Percentiles rank a stretch among this genome's conserved stretches.
phyloP scores from a whole-genome alignment of 2,329 filamentous ascomycete species.

The Diaporthe sp. region DNA sequence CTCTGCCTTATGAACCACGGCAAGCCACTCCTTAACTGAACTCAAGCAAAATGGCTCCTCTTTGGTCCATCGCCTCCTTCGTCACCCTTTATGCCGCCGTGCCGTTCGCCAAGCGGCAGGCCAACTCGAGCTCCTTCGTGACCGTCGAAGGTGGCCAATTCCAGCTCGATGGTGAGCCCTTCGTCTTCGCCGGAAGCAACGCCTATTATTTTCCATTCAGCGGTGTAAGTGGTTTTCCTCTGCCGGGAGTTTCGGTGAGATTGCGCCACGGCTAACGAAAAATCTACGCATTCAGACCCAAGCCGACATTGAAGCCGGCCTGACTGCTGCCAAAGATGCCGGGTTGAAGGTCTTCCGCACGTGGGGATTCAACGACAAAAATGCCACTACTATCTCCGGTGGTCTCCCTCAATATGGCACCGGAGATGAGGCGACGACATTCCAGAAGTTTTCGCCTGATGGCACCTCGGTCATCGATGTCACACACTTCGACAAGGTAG shows the following conservation, averaged over 20 bases:
- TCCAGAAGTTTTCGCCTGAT: constrained; percentile 59
- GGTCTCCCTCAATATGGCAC: constrained; percentile 67
- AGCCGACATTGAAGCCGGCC: constrained; percentile 60
- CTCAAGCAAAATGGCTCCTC: constrained; percentile 1
- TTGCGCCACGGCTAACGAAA: neutral
- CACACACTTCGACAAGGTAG: constrained; percentile 64
- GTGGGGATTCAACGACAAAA: constrained; percentile 71
- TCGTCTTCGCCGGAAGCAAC: constrained; percentile 11
- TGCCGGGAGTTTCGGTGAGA: accelerated
- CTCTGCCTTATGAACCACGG: neutral
- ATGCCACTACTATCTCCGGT: constrained; percentile 58
- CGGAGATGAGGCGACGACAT: constrained; percentile 58
- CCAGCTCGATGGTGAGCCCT: constrained; percentile 60
- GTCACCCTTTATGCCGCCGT: constrained; percentile 19
- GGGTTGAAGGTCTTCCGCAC: constrained; percentile 68
- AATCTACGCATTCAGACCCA: neutral
- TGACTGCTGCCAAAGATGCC: constrained; percentile 60
- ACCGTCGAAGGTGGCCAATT: constrained; percentile 64
- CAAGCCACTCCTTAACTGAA: neutral
- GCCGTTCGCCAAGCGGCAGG: constrained; percentile 8
- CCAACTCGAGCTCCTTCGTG: constrained; percentile 53
- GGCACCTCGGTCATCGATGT: constrained; percentile 60
- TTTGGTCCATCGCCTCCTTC: constrained; percentile 23
- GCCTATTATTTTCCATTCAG: constrained; percentile 26
- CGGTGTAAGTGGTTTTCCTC: neutral